phyloP scores from a whole-genome alignment of 176 grass and related monocot genomes.

The Pontederia paniculata region DNA sequence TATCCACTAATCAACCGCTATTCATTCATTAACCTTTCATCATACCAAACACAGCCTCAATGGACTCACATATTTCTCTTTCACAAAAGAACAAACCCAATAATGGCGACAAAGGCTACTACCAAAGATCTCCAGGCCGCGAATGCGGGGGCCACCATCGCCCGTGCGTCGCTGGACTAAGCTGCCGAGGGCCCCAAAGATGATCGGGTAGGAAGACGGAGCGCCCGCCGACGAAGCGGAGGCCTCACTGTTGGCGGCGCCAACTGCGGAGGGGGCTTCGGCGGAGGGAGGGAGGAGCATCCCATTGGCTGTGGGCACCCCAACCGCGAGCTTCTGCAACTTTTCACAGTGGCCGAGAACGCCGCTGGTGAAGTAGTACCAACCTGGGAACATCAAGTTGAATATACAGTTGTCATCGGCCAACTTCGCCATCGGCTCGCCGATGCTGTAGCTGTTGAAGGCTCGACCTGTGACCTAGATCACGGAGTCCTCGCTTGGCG shows the following conservation, averaged over 20 bases:
- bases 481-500: constrained; percentile 42
- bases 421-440: constrained; percentile 35
- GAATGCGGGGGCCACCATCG: neutral
- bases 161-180: constrained; percentile 1
- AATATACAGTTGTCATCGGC: constrained; percentile 77
- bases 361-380: constrained; percentile 56
- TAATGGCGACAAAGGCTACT: no score
- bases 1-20: no score
- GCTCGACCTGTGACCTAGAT: constrained; percentile 47
- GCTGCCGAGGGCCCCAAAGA: constrained; percentile 24
- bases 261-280: no score
- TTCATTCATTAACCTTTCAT: no score
- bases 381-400: constrained; percentile 57
- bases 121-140: neutral
- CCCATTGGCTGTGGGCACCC: constrained; percentile 53
- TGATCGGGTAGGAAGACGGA: constrained; percentile 8
- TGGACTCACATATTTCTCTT: no score
- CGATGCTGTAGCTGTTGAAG: constrained; percentile 42
- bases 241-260: no score
- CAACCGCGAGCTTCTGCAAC: constrained; percentile 64
- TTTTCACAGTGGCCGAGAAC: constrained; percentile 43
- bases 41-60: no score
- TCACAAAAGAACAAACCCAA: no score
- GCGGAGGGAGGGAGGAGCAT: constrained; percentile 34
- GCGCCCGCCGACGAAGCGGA: constrained; percentile 1